Percentiles rank a stretch among this genome's conserved stretches.
Conservation (phyloP, 106 monocot species). For the Acorus gramineus region DNA sequence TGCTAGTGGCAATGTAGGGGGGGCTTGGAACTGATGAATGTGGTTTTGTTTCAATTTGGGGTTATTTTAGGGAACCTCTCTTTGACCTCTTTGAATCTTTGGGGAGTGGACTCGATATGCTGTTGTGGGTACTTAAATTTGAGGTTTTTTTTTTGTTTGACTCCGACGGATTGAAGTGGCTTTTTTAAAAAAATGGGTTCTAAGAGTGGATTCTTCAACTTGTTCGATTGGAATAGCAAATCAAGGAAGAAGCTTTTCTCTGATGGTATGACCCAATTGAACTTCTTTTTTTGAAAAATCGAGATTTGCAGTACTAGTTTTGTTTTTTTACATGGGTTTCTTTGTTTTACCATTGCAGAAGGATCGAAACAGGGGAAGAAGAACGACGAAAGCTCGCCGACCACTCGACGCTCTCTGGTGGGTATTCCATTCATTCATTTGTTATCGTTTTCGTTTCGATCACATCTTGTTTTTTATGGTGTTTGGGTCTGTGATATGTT, state of each 20-base stretch:
- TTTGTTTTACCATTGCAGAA: conserved; percentile 29
- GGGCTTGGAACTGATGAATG: too few species aligned
- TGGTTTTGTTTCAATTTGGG: too few species aligned
- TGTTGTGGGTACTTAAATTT: too few species aligned
- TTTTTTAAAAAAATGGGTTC: too few species aligned
- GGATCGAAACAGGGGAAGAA: conserved; percentile 46
- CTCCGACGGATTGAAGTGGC: too few species aligned
- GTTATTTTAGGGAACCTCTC: too few species aligned
- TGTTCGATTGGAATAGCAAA: conserved; percentile 88
- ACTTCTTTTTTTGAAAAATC: too few species aligned
- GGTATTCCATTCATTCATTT: conserved; percentile 3
- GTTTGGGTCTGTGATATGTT: not conserved
- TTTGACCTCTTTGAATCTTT: too few species aligned
- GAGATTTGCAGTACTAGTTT: not conserved
- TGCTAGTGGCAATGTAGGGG: too few species aligned
- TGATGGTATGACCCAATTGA: conserved; percentile 1
- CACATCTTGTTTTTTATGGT: not conserved
- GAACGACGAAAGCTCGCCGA: conserved; percentile 19
- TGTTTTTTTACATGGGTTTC: not conserved
- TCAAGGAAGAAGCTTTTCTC: conserved; percentile 86
- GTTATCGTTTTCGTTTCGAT: too few species aligned
- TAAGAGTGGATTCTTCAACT: conserved; percentile 51
- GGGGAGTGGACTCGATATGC: too few species aligned
- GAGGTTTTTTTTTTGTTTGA: too few species aligned
- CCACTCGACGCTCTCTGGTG: conserved; percentile 41